A percentile compares a stretch with the other conserved stretches of the same genome.
Conservation (phyloP, 345 rosid species). For the Gossypium ekmanianum region DNA sequence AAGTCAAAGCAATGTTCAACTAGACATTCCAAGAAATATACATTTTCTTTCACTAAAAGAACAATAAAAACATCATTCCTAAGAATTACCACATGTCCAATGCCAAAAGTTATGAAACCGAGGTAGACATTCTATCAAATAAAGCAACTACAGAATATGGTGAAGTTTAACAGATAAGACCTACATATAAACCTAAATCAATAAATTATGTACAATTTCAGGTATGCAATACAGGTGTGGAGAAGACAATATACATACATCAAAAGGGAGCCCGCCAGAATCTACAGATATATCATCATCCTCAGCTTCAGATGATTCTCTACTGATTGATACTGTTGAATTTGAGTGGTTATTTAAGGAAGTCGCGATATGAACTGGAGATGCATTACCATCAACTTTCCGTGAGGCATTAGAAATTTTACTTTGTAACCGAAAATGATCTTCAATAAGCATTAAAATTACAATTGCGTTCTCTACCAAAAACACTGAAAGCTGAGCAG, state of each 20-base stretch:
- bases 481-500: conserved; percentile 96
- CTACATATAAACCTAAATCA: conserved; percentile 2
- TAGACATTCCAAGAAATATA: not conserved
- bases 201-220: not conserved
- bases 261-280: conserved; percentile 68
- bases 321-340: conserved; percentile 34
- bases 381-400: conserved; percentile 50
- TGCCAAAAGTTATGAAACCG: not conserved
- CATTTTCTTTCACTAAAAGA: not conserved
- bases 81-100: not conserved
- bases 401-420: conserved; percentile 60
- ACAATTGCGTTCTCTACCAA: conserved; percentile 99
- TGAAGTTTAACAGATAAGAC: not conserved
- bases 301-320: conserved; percentile 54
- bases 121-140: conserved; percentile 1
- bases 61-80: not conserved
- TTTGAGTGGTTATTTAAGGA: conserved; percentile 47
- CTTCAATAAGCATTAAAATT: conserved; percentile 97
- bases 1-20: not conserved
- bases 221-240: not conserved
- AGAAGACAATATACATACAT: conserved; percentile 55
- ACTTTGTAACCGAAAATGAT: conserved; percentile 95
- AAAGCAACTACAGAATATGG: not conserved
- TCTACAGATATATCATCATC: conserved; percentile 58
- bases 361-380: conserved; percentile 72